Base-by-base conservation (phyloP, 345 rosid genomes). In the Pseudoturritis turrita region DNA sequence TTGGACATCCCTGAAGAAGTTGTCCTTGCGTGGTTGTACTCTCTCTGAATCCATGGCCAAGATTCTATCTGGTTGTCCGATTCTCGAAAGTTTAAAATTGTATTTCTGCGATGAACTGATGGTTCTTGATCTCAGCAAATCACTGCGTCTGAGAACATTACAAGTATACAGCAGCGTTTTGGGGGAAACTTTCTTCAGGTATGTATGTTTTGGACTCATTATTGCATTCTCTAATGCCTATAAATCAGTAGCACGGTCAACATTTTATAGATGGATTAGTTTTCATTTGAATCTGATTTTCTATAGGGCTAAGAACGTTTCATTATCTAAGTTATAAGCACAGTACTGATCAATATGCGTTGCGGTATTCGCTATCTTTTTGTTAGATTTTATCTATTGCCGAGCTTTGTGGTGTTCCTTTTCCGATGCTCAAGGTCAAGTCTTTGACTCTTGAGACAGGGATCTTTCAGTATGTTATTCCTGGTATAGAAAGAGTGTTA, bases 51-150 rank as follows among this genome's bases (percentile, higher is more conserved):
- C 47, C 37, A 43, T 69, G 1, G 17, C 37, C n/a, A 45, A 46
- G 4, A 46, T 57, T 45, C 36, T 70, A 3, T 22, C 55, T 35
- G 57, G 74, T 8, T 57, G 65, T 70, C 74, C 74, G 1, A 1
- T 57, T 33, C 54, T 70, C 13, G 46, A 33, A 15, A 19, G 36
- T 28, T 58, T 57, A 58, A 33, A 45, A n/a, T 15, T 70, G 18
- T 0, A 5, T 70, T 0, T 0, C 2, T 70, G 65, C 18, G 0
- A 3, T 19, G 2, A 0, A 10, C 17, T 57, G 0, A 19, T 2
- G 25, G 15, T 33, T 57, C 57, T 70, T 57, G 65, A 70, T 58
- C 65, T 70, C 35, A 70, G 28, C 14, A 11, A 57, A 23, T 70
- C 65, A 2, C 3, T 44, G n/a, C 21, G 35, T n/a, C 65, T 69